These are phyloP conservation scores for Coniosporium apollinis DNA, from an alignment of 495 filamentous ascomycete species.

Conservation along the genomic window DNA sequence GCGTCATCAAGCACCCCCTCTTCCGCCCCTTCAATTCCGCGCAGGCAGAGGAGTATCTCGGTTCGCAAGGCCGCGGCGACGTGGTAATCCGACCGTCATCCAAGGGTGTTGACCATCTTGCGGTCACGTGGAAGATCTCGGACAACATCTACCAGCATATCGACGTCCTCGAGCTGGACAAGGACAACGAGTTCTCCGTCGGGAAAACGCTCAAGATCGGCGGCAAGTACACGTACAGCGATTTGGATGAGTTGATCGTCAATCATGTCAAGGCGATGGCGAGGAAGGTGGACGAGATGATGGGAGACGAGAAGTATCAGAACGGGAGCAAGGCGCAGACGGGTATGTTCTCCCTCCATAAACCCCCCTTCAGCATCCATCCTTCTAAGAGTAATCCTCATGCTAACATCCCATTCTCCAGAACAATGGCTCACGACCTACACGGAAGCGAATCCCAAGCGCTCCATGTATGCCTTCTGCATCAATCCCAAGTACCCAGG, in stretches of 20 bases:
- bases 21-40: slow-evolving; percentile 84
- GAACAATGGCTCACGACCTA: slow-evolving; percentile 93
- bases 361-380: slow-evolving; percentile 3
- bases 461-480: slow-evolving; percentile 88
- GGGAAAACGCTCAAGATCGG: slow-evolving; percentile 69
- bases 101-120: slow-evolving; percentile 84
- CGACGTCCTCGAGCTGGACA: slow-evolving; percentile 90
- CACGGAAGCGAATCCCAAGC: slow-evolving; percentile 85
- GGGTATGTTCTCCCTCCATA: slow-evolving; percentile 39
- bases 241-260: slow-evolving; percentile 94
- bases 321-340: slow-evolving; percentile 60
- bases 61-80: slow-evolving; percentile 67
- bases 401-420: slow-evolving; percentile 20
- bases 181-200: slow-evolving; percentile 88
- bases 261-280: slow-evolving; percentile 96
- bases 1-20: slow-evolving; percentile 92
- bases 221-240: slow-evolving; percentile 76
- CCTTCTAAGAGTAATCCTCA: background rate
- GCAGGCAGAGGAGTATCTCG: slow-evolving; percentile 87
- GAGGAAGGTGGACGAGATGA: slow-evolving; percentile 92
- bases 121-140: slow-evolving; percentile 95
- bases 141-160: slow-evolving; percentile 92
- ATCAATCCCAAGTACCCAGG: slow-evolving; percentile 80
- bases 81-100: slow-evolving; percentile 90
- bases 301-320: slow-evolving; percentile 81